Evolutionary conservation across 176 grass and related monocot genomes (phyloP).

Genomic region (Cenchrus fungigraminus): DNA sequence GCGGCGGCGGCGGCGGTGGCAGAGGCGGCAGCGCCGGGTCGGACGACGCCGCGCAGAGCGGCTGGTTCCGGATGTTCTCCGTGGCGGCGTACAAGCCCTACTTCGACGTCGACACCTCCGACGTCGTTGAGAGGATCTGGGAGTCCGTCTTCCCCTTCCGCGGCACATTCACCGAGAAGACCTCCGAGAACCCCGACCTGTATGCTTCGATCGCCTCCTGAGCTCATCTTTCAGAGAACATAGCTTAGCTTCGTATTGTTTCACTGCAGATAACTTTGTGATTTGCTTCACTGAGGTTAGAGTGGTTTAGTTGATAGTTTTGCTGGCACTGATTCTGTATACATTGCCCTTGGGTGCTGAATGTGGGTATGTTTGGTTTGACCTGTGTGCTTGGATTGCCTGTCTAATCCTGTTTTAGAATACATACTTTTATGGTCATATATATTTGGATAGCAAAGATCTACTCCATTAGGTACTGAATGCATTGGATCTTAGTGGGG

Average conservation of each 20-base stretch:
- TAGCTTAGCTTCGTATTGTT: conserved; percentile 6
- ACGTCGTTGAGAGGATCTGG: conserved; percentile 91
- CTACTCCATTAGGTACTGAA: background rate
- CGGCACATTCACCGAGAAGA: conserved; percentile 93
- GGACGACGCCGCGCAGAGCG: conserved; percentile 65
- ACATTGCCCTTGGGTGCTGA: background rate
- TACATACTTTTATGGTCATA: background rate
- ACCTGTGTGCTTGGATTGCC: background rate
- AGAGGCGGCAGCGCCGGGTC: conserved; percentile 42
- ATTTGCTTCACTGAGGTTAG: background rate
- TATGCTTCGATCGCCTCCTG: conserved; percentile 43
- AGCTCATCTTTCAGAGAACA: background rate
- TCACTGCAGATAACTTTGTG: background rate
- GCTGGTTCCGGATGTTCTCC: conserved; percentile 89
- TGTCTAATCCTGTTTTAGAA: background rate
- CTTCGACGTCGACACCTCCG: conserved; percentile 88
- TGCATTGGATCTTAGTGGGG: background rate
- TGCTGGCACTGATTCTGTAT: conserved; percentile 1
- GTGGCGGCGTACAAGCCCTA: conserved; percentile 88
- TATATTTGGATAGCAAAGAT: background rate
- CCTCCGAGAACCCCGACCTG: conserved; percentile 89
- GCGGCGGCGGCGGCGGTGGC: conserved; percentile 30
- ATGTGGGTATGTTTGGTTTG: background rate
- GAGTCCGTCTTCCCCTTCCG: conserved; percentile 95
- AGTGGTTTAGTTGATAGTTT: background rate